Percentiles rank a stretch among this genome's conserved stretches.
Evolutionary conservation across 306 rosid species (phyloP).

Genomic region (Corylus avellana): DNA sequence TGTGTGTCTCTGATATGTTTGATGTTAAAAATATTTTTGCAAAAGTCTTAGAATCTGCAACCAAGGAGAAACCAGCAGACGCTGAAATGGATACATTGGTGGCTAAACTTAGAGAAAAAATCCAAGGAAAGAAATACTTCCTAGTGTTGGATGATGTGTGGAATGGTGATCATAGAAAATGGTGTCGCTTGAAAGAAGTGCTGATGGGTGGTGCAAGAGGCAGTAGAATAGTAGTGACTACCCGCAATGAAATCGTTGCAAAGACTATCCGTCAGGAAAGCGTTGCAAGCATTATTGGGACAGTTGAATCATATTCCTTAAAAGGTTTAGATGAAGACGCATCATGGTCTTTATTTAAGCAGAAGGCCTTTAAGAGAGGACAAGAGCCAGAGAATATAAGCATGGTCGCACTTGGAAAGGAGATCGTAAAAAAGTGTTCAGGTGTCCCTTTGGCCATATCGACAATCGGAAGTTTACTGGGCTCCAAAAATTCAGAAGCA

Average conservation of each 20-base stretch:
- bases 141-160: slow-evolving; percentile 24
- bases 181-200: background rate
- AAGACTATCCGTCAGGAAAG: no score
- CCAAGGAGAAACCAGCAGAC: rapidly evolving
- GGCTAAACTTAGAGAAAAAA: background rate
- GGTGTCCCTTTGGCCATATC: slow-evolving; percentile 22
- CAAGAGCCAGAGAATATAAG: background rate
- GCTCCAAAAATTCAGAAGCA: background rate
- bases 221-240: slow-evolving; percentile 13
- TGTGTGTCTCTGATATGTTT: background rate
- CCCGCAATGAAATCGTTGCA: slow-evolving; percentile 6
- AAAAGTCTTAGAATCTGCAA: background rate
- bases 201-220: background rate
- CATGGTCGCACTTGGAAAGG: background rate
- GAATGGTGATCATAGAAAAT: background rate
- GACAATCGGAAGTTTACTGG: slow-evolving; percentile 15
- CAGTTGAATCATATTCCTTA: background rate
- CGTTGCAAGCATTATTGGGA: background rate
- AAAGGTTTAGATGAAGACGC: background rate
- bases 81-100: background rate
- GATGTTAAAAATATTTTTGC: background rate
- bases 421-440: background rate
- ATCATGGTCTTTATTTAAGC: background rate
- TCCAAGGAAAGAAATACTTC: background rate
- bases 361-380: slow-evolving; percentile 10